A percentile compares a stretch with the other conserved stretches of the same genome.
Evolutionary conservation across 1,139 yeast species (phyloP).

Genomic region (Blastobotrys capitulatus): DNA sequence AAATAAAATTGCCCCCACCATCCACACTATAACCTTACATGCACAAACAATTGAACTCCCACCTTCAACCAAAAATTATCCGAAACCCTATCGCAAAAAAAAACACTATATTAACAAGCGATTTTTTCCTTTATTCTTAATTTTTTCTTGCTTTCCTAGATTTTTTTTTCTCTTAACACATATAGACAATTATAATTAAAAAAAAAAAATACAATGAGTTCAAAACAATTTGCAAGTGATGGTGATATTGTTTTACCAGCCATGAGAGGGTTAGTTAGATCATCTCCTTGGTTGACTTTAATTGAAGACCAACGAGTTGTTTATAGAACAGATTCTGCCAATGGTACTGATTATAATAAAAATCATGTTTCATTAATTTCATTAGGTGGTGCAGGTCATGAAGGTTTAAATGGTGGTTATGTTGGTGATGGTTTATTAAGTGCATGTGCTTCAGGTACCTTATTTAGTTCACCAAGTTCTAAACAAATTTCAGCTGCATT

Average conservation of each 20-base stretch:
- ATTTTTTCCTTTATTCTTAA: neutral
- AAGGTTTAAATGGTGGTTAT: slow-evolving; percentile 88
- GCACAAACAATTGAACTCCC: too few relatives aligned
- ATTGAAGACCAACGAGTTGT: slow-evolving; percentile 67
- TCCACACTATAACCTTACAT: too few relatives aligned
- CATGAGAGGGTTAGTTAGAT: slow-evolving; percentile 60
- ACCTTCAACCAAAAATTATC: too few relatives aligned
- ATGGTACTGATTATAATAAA: slow-evolving; percentile 15
- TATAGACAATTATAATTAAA: neutral
- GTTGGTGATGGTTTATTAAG: slow-evolving; percentile 78
- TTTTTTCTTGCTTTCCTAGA: neutral
- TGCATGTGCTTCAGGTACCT: slow-evolving; percentile 84
- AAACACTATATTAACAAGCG: too few relatives aligned
- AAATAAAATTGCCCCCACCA: too few relatives aligned
- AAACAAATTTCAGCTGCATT: slow-evolving; percentile 75
- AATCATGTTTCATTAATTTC: slow-evolving; percentile 55
- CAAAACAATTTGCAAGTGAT: slow-evolving; percentile 34
- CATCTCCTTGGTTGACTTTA: slow-evolving; percentile 59
- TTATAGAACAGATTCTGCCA: slow-evolving; percentile 31
- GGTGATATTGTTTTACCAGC: slow-evolving; percentile 59
- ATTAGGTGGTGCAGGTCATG: slow-evolving; percentile 97
- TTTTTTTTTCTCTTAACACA: neutral
- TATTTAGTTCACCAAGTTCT: slow-evolving; percentile 90
- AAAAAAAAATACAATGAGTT: slow-evolving; percentile 5
- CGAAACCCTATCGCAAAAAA: too few relatives aligned